These are phyloP conservation scores for Fraxinus sp. DNA, from an alignment of 305 asterid genomes.

Conservation along the genomic window DNA sequence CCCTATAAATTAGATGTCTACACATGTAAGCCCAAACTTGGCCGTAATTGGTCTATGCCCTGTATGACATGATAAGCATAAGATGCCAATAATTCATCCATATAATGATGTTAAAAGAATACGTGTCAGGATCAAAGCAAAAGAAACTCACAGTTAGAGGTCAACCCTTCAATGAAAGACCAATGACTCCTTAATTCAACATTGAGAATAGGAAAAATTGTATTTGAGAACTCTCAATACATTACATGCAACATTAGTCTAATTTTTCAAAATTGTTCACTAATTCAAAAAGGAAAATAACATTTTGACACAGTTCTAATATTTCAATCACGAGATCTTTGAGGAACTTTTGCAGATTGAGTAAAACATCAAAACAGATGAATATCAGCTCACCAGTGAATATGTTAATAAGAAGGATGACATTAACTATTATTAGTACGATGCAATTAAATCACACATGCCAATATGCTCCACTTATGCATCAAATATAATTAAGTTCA, in stretches of 20 bases:
- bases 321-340: not conserved
- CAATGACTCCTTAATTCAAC: conserved; percentile 42
- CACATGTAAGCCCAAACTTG: conserved; percentile 81
- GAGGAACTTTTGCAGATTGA: not conserved
- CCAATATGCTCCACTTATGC: not conserved
- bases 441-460: not conserved
- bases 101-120: conserved; percentile 14
- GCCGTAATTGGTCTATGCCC: conserved; percentile 89
- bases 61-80: conserved; percentile 28
- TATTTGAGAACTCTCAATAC: conserved; percentile 5
- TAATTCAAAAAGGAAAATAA: not conserved
- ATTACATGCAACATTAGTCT: not conserved
- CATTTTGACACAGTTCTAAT: not conserved
- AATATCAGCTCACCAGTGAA: not conserved
- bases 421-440: not conserved
- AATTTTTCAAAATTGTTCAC: not conserved
- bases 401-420: not conserved
- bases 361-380: not conserved
- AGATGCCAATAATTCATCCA: conserved; percentile 16
- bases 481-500: not conserved
- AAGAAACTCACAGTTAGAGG: conserved; percentile 49
- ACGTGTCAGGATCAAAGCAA: conserved; percentile 13
- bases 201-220: conserved; percentile 41
- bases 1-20: conserved; percentile 73
- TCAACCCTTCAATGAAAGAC: too few relatives aligned